Percentiles rank a stretch among this genome's conserved stretches.
phyloP scores from a whole-genome alignment of 139 green algal genomes.

The Yamagishiella unicocca region DNA sequence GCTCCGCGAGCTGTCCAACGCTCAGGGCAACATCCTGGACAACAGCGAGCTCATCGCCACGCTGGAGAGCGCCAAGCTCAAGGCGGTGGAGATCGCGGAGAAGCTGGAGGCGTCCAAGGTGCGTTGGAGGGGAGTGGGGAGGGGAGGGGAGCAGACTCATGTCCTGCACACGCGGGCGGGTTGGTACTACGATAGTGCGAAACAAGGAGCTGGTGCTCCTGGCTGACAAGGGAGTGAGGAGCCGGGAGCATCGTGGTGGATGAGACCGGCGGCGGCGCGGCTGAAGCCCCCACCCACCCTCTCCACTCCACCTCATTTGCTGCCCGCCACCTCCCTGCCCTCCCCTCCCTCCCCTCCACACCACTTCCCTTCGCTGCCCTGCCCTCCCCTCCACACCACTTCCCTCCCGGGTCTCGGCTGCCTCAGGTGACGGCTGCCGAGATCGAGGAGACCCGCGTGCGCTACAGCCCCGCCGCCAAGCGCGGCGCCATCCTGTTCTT shows the following conservation, averaged over 20 bases:
- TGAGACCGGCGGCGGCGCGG: no score
- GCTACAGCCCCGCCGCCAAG: constrained; percentile 82
- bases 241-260: no score
- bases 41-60: constrained; percentile 87
- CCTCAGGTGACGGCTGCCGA: constrained; percentile 69
- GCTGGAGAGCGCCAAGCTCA: constrained; percentile 85
- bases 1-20: constrained; percentile 83
- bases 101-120: constrained; percentile 77
- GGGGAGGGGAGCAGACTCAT: no score
- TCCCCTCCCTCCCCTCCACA: no score
- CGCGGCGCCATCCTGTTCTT: constrained; percentile 90
- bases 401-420: neutral
- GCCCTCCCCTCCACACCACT: neutral
- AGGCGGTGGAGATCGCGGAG: constrained; percentile 85
- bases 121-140: neutral
- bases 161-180: no score
- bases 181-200: no score
- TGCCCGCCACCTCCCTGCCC: no score
- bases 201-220: no score
- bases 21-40: constrained; percentile 89
- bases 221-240: no score
- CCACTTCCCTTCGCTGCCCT: no score
- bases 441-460: constrained; percentile 77
- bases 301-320: no score
- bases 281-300: no score